Conservation (phyloP, 2,329 filamentous ascomycete genomes). For the Coleophoma eucalyptorum region DNA sequence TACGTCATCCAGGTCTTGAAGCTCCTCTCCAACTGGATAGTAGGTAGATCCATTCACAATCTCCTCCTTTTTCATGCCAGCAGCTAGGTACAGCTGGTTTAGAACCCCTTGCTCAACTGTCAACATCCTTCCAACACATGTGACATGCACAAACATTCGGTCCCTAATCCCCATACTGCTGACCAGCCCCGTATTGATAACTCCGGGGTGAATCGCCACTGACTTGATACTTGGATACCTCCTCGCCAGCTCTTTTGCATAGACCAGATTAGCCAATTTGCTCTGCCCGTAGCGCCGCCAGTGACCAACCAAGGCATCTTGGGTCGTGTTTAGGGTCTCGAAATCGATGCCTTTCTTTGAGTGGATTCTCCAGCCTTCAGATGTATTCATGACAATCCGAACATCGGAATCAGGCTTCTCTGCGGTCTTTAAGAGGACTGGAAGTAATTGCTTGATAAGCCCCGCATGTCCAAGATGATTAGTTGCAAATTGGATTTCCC, state of each 20-base stretch:
- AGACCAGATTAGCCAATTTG: slow-evolving; percentile 43
- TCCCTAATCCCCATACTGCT: not conserved
- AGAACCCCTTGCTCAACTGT: not conserved
- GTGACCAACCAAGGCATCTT: not conserved
- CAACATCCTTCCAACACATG: not conserved
- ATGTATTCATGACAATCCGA: slow-evolving; percentile 12
- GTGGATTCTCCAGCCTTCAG: slow-evolving; percentile 4
- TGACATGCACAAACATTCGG: not conserved
- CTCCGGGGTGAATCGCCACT: slow-evolving; percentile 35
- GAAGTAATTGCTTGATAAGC: slow-evolving; percentile 32
- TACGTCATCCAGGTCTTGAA: not conserved
- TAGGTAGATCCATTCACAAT: not conserved
- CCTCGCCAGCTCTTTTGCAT: slow-evolving; percentile 32
- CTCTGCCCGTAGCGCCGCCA: slow-evolving; percentile 33
- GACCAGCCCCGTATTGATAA: not conserved
- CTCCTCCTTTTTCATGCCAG: not conserved
- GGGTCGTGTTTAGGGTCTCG: slow-evolving; percentile 10
- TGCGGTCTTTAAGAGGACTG: slow-evolving; percentile 24
- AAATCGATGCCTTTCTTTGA: slow-evolving; percentile 21
- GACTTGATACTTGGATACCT: slow-evolving; percentile 31
- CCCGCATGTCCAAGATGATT: slow-evolving; percentile 46
- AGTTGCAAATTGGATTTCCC: slow-evolving; percentile 42
- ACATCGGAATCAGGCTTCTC: slow-evolving; percentile 1
- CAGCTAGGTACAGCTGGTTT: not conserved
- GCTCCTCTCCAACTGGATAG: not conserved